Percentiles rank a stretch among this genome's conserved stretches.
These are phyloP conservation scores for Eucalyptus virginea DNA, from an alignment of 345 rosid species.

Conservation along the genomic window DNA sequence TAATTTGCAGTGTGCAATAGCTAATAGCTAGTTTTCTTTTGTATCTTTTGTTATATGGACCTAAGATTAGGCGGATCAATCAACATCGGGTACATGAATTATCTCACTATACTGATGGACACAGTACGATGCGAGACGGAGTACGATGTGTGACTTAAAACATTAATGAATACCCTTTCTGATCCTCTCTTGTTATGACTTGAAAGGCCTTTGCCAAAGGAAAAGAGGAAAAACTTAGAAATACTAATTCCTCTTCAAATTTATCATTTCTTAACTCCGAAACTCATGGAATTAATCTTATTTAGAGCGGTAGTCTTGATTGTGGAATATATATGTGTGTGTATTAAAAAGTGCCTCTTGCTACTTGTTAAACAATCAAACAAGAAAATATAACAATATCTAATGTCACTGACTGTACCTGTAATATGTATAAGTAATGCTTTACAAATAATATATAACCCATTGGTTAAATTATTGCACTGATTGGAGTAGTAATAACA, in stretches of 20 bases:
- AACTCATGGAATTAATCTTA: neutral
- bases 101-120: neutral
- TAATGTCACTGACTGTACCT: neutral
- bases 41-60: neutral
- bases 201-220: neutral
- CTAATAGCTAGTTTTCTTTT: neutral
- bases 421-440: neutral
- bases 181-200: neutral
- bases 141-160: neutral
- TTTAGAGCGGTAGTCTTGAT: neutral
- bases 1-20: neutral
- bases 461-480: neutral
- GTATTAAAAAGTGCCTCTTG: neutral
- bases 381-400: neutral
- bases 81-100: neutral
- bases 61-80: neutral
- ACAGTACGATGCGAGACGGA: neutral
- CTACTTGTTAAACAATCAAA: neutral
- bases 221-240: neutral
- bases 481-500: neutral
- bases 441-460: neutral
- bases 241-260: neutral
- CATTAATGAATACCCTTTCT: neutral
- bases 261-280: neutral
- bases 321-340: neutral